These are phyloP conservation scores for Pleurotus djamor DNA, from an alignment of 768 basidiomycete genomes.

Conservation along the genomic window DNA sequence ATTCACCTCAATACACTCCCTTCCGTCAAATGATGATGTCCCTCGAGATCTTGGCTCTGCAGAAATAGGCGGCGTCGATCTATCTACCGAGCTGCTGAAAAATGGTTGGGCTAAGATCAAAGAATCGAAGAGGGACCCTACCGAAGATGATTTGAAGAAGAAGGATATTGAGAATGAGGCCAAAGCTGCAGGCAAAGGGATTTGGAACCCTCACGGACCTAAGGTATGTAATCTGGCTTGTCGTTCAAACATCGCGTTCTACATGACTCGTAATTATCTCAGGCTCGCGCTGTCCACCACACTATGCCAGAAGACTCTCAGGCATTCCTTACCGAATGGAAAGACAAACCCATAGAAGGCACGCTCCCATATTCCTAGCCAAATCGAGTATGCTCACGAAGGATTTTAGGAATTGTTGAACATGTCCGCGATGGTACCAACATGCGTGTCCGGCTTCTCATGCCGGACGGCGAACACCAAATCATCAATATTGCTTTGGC, in stretches of 20 bases:
- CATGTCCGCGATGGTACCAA: constrained; percentile 93
- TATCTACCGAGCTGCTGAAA: constrained; percentile 74
- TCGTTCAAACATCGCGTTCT: constrained; percentile 1
- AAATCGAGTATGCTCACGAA: constrained; percentile 5
- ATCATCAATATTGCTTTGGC: constrained; percentile 83
- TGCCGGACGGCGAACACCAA: constrained; percentile 90
- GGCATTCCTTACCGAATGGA: constrained; percentile 88
- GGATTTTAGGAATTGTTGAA: constrained; percentile 77
- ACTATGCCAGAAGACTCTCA: constrained; percentile 90
- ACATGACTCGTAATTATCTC: constrained; percentile 3
- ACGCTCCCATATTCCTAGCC: constrained; percentile 11
- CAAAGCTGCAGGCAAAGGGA: constrained; percentile 68
- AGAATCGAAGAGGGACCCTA: constrained; percentile 80
- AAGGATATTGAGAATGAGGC: constrained; percentile 79
- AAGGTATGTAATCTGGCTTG: constrained; percentile 38
- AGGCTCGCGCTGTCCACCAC: constrained; percentile 77
- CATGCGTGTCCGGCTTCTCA: constrained; percentile 80
- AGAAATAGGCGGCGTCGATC: constrained; percentile 70
- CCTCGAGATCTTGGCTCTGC: constrained; percentile 79
- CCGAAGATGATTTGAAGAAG: constrained; percentile 72
- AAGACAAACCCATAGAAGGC: constrained; percentile 91
- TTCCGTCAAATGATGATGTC: constrained; percentile 73
- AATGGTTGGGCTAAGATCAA: constrained; percentile 95
- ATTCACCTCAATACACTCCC: constrained; percentile 78
- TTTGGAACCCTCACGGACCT: constrained; percentile 85